Base-by-base conservation (phyloP, 1,284 basidiomycete species). In the Cutaneotrichosporon sp. region DNA sequence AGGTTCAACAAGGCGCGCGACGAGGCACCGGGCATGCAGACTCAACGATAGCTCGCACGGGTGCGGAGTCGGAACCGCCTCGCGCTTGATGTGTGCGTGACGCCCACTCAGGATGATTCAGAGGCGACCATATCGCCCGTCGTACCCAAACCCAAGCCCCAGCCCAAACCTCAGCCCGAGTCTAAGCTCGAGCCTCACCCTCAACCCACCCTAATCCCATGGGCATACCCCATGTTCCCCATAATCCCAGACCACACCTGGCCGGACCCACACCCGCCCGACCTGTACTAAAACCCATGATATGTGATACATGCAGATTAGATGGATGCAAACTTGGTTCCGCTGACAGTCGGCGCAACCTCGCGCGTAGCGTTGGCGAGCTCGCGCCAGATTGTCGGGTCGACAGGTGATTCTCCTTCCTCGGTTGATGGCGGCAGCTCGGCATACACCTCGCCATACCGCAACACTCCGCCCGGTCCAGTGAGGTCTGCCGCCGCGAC, bases 381-480 rank as follows among this genome's bases (percentile, higher is more conserved):
- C 52, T 65, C 63, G 46, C 59, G 55, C 58, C 59, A 67, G 26
- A 67, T 26, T 11, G 31, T 46, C 26, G 38, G 60, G 36, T 40
- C 30, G 13, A 51, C 42, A 2, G n/a, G 14, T n/a, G 32, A 34
- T 53, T 32, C 36, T 36, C 21, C 11, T 11, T 38, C 55, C 7
- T 32, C 31, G 36, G 36, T 21, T n/a, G 55, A 56, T 18, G 32
- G 32, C 14, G 36, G 36, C 5, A 30, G 55, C 55, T 31, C 30
- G 51, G 55, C 38, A 30, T 63, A 62, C 30, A 68, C 56, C 66
- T 68, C 66, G 40, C 62, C 66, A 49, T 56, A 61, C 16, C 60
- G 66, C 46, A 49, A 11, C 30, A 68, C 61, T n/a, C 61, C 51
- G 31, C 66, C 66, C 2, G 61, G 52, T 4, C 64, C 64, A 4